These are phyloP conservation scores for Capronia epimyces DNA, from an alignment of 2,329 filamentous ascomycete species.

Conservation along the genomic window DNA sequence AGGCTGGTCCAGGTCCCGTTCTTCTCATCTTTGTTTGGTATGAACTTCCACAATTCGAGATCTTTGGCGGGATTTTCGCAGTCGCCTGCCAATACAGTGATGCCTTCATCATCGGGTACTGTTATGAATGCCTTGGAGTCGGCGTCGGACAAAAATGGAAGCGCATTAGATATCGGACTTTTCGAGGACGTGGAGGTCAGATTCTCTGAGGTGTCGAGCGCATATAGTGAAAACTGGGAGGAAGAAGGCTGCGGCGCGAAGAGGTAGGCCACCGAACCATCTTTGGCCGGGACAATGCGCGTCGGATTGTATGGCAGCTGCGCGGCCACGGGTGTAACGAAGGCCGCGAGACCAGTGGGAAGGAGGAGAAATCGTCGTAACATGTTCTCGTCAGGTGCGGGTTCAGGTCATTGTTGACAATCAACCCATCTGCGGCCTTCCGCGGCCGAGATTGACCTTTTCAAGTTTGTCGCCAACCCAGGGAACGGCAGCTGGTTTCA, in stretches of 20 bases:
- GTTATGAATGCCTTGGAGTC: conserved; percentile 59
- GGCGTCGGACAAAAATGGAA: conserved; percentile 58
- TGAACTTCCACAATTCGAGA: conserved; percentile 64
- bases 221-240: conserved; percentile 52
- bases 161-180: conserved; percentile 38
- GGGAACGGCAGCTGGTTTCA: neutral
- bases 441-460: conserved; percentile 7
- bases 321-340: conserved; percentile 30
- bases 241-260: conserved; percentile 54
- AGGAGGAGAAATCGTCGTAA: conserved; percentile 8
- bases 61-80: conserved; percentile 54
- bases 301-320: conserved; percentile 73
- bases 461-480: conserved; percentile 1
- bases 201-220: conserved; percentile 59
- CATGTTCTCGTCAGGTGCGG: conserved; percentile 14
- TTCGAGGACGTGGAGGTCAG: conserved; percentile 47
- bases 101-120: conserved; percentile 56
- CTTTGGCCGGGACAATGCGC: conserved; percentile 56
- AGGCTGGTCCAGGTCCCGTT: conserved; percentile 54
- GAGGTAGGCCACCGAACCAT: conserved; percentile 60
- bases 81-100: conserved; percentile 69
- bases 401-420: conserved; percentile 23
- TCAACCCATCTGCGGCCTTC: conserved; percentile 23
- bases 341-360: conserved; percentile 15
- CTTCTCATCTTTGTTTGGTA: conserved; percentile 39